A percentile compares a stretch with the other conserved stretches of the same genome.
Conservation (phyloP, 192 early-diverging fungal genomes). For the Lobulomyces angularis region DNA sequence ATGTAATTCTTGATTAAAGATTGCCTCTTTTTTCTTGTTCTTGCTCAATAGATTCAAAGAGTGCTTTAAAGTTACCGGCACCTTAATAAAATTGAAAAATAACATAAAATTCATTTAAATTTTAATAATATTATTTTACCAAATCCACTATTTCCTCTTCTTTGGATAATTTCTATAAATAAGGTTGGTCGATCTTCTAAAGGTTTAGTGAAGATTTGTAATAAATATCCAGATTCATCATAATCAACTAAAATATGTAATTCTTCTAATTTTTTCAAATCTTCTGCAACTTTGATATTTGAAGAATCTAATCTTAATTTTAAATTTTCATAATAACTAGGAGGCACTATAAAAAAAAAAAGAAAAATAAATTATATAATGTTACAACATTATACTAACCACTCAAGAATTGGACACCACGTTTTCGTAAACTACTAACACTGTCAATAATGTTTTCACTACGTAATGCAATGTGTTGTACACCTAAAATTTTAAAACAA, state of each 20-base stretch:
- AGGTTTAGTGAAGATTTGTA: constrained; percentile 84
- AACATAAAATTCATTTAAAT: neutral
- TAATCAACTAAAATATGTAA: constrained; percentile 90
- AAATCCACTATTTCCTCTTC: constrained; percentile 62
- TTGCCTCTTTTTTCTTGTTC: constrained; percentile 90
- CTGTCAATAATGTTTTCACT: constrained; percentile 76
- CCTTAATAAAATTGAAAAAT: constrained; percentile 61
- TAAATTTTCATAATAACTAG: constrained; percentile 79
- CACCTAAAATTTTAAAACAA: constrained; percentile 20
- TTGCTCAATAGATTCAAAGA: constrained; percentile 90
- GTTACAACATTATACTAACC: constrained; percentile 11
- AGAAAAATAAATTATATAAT: neutral
- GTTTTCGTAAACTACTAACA: constrained; percentile 64
- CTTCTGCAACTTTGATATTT: constrained; percentile 62
- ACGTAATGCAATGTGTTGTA: constrained; percentile 90
- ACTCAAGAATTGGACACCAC: constrained; percentile 81
- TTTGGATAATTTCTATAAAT: constrained; percentile 95
- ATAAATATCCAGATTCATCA: constrained; percentile 89
- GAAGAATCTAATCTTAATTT: constrained; percentile 58
- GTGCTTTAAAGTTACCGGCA: constrained; percentile 93
- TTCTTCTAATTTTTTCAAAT: constrained; percentile 67
- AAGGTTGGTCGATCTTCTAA: constrained; percentile 91
- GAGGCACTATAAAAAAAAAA: constrained; percentile 35
- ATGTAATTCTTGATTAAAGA: constrained; percentile 19
- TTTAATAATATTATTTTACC: neutral